Conservation (phyloP, 2,329 filamentous ascomycete species). For the Curvularia eragrostidis region DNA sequence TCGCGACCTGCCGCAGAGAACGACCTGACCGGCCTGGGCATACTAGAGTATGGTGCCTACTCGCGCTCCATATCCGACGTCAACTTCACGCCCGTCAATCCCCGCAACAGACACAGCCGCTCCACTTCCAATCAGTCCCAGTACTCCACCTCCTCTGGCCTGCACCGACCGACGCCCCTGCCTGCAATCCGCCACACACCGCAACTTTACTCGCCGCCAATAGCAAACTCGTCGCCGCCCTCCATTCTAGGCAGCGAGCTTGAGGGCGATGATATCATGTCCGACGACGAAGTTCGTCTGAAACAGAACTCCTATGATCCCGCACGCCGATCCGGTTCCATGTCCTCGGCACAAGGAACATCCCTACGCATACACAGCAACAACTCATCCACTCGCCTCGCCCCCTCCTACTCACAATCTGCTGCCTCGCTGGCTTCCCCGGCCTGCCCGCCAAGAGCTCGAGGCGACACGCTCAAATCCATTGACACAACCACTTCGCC, state of each 20-base stretch:
- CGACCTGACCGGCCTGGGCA: constrained; percentile 61
- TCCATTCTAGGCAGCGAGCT: constrained; percentile 57
- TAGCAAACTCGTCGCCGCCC: constrained; percentile 57
- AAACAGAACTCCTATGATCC: constrained; percentile 49
- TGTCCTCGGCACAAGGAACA: constrained; percentile 51
- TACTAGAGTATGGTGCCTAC: constrained; percentile 56
- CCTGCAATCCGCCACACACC: constrained; percentile 64
- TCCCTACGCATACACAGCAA: constrained; percentile 49
- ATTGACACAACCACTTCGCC: constrained; percentile 59
- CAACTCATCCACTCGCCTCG: constrained; percentile 55
- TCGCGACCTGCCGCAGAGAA: constrained; percentile 63
- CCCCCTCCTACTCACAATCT: constrained; percentile 59
- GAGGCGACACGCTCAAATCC: constrained; percentile 58
- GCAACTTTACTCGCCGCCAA: constrained; percentile 61
- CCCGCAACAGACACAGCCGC: constrained; percentile 56
- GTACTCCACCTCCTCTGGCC: constrained; percentile 58
- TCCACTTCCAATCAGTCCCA: constrained; percentile 64
- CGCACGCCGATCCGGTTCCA: constrained; percentile 53
- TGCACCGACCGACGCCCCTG: constrained; percentile 58
- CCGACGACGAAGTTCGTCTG: constrained; percentile 55
- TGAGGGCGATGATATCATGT: constrained; percentile 54
- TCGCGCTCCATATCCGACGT: constrained; percentile 53
- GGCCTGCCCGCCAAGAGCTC: constrained; percentile 51
- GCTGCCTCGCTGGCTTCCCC: constrained; percentile 58
- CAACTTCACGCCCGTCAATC: constrained; percentile 50